Conservation (phyloP, 192 early-diverging fungal species). For the Chytriomyces confervae region DNA sequence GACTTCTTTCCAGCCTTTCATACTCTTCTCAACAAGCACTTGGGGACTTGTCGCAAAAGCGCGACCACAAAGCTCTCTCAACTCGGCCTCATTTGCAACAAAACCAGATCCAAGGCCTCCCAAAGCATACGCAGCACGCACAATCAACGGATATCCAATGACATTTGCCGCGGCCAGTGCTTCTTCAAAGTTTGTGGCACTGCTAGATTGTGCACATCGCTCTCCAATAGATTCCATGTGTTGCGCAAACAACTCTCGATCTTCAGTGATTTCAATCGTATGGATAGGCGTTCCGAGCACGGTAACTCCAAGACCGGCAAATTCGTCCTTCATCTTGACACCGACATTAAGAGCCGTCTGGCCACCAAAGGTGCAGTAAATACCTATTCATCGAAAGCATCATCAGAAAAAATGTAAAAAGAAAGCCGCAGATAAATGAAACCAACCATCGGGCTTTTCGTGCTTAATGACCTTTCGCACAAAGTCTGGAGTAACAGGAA, state of each 20-base stretch:
- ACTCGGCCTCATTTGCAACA: slow-evolving; percentile 85
- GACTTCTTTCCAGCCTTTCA: slow-evolving; percentile 99
- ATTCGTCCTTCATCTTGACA: slow-evolving; percentile 92
- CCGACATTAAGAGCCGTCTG: slow-evolving; percentile 98
- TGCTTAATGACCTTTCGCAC: slow-evolving; percentile 94
- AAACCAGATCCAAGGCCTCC: slow-evolving; percentile 98
- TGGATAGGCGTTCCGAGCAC: slow-evolving; percentile 92
- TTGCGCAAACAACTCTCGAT: slow-evolving; percentile 92
- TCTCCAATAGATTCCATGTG: slow-evolving; percentile 87
- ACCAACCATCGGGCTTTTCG: slow-evolving; percentile 91
- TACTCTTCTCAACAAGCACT: slow-evolving; percentile 91
- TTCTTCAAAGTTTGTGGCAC: slow-evolving; percentile 83
- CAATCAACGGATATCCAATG: slow-evolving; percentile 96
- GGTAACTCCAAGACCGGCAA: slow-evolving; percentile 85
- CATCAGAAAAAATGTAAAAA: background rate
- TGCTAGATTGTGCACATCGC: slow-evolving; percentile 86
- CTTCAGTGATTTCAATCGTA: slow-evolving; percentile 96
- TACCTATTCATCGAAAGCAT: slow-evolving; percentile 45
- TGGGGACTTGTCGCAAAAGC: slow-evolving; percentile 94
- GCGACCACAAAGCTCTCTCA: slow-evolving; percentile 78
- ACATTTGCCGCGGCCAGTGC: slow-evolving; percentile 81
- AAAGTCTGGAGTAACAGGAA: slow-evolving; percentile 94
- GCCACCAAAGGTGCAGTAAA: slow-evolving; percentile 98
- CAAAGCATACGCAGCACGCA: slow-evolving; percentile 94
- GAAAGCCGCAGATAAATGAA: background rate